phyloP scores from a whole-genome alignment of 2,329 filamentous ascomycete species.

The Neonectria faginata region DNA sequence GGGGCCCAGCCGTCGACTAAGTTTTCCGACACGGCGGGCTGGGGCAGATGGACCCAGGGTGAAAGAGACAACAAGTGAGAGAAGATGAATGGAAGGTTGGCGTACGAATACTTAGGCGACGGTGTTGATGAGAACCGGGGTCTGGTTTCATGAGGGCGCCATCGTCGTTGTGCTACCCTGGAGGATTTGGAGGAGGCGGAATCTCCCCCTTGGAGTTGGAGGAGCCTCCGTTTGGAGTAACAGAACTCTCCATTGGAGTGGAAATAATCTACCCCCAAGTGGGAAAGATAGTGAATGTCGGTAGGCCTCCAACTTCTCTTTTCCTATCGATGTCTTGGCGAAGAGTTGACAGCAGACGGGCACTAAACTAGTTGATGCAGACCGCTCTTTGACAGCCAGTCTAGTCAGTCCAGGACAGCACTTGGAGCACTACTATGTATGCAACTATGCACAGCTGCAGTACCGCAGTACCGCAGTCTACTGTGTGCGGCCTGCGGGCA shows the following conservation, averaged over 20 bases:
- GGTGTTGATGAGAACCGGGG: background rate
- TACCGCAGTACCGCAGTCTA: slow-evolving; percentile 1
- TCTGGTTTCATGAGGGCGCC: slow-evolving; percentile 3
- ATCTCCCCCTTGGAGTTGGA: background rate
- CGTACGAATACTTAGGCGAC: background rate
- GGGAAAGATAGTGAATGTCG: background rate
- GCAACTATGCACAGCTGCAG: slow-evolving; percentile 38
- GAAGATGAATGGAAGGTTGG: slow-evolving; percentile 26
- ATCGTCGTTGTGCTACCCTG: slow-evolving; percentile 2
- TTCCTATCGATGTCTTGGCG: slow-evolving; percentile 9
- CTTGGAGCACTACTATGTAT: slow-evolving; percentile 26
- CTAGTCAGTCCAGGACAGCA: slow-evolving; percentile 1
- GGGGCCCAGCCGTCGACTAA: slow-evolving; percentile 23
- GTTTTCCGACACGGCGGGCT: slow-evolving; percentile 24
- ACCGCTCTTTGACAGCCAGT: slow-evolving; percentile 45
- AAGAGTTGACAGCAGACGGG: slow-evolving; percentile 23
- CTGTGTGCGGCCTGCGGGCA: too few relatives aligned
- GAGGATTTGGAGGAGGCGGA: background rate
- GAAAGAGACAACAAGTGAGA: slow-evolving; percentile 37
- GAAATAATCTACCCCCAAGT: background rate
- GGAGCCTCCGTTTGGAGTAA: background rate
- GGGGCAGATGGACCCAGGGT: slow-evolving; percentile 13
- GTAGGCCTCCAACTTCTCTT: slow-evolving; percentile 3
- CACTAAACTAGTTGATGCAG: slow-evolving; percentile 42
- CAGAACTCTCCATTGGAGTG: background rate